Evolutionary conservation across 78 protist genomes (phyloP), one percentile per base, ranked within the genome.

Genomic region (Chrysochromulina tobinii): DNA sequence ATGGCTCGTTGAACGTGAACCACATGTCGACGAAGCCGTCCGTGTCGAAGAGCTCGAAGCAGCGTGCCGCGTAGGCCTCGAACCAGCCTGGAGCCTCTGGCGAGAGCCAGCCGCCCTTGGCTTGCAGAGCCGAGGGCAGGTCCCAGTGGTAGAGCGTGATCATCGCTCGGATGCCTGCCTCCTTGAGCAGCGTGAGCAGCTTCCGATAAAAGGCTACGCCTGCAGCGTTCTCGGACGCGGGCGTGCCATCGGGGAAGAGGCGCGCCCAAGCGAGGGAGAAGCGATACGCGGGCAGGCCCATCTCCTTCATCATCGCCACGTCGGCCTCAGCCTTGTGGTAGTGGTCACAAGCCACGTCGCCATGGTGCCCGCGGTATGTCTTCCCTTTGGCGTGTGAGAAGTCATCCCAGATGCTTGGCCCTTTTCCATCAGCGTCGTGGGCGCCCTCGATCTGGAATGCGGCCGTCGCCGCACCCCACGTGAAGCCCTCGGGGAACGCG

Each of bases 141-240:
- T 95, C 96, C 96, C 96, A 95, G 58, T 95, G 96, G 64, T 93
- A 95, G 53, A 95, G 38, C 27, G 96, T 95, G 48, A 94, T 68
- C n/a, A 27, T 38, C 21, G 96, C 96, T 57, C 0, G 21, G 87
- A 94, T 94, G 23, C 53, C 38, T 8, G 2, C 8, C 38, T 0
- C 86, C 20, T 61, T 12, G 53, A 94, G 54, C 51, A 57, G 87
- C 38, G 94, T 93, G 64, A 94, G 21, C 27, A 94, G 64, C 25
- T 6, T 25, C 50, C 90, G 21, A 38, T 94, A 94, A 38, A 73
- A 89, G 6, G 8, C 68, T 27, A 94, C 61, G 59, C 96, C 96
- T 7, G 1, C 50, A 14, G 1, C 48, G 53, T 90, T 94, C 54
- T 38, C 20, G 21, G 64, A 38, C 58, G 23, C 8, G 64, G 4